Conservation (phyloP, 371 early-diverging fungal species). For the Zopfochytrium polystomum region DNA sequence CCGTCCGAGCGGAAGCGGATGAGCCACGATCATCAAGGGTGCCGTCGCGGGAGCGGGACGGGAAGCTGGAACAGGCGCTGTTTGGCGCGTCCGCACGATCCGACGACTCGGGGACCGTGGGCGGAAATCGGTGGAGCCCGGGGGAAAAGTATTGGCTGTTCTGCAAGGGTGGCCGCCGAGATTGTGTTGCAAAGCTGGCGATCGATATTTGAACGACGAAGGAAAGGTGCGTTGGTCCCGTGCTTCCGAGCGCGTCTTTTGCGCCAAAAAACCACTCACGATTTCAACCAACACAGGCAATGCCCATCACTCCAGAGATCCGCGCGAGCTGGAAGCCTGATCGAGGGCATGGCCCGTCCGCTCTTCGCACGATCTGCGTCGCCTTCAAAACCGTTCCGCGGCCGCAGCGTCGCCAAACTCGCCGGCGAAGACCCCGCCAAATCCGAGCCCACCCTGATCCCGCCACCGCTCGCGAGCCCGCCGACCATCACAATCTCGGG, state of each 20-base stretch:
- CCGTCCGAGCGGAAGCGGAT: constrained; percentile 82
- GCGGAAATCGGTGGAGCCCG: background rate
- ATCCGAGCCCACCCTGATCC: too few species aligned
- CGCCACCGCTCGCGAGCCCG: background rate
- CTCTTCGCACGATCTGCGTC: too few species aligned
- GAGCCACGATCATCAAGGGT: constrained; percentile 70
- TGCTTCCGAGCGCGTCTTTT: too few species aligned
- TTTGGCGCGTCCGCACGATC: too few species aligned
- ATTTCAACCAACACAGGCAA: constrained; percentile 38
- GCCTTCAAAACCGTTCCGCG: constrained; percentile 76
- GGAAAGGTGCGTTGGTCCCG: too few species aligned
- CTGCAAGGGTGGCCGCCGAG: constrained; percentile 90
- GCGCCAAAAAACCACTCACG: too few species aligned
- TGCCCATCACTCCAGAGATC: too few species aligned
- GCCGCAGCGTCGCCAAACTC: constrained; percentile 79
- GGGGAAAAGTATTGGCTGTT: background rate
- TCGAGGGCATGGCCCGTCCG: constrained; percentile 66
- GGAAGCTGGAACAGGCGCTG: too few species aligned
- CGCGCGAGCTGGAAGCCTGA: constrained; percentile 53
- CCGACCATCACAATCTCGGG: too few species aligned
- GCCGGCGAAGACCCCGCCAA: constrained; percentile 44
- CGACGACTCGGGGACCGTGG: background rate
- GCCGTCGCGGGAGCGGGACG: constrained; percentile 1
- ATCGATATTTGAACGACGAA: too few species aligned
- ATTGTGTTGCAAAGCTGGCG: too few species aligned